phyloP scores from a whole-genome alignment of 1,139 yeast genomes.

The Torulaspora pretoriensis region DNA sequence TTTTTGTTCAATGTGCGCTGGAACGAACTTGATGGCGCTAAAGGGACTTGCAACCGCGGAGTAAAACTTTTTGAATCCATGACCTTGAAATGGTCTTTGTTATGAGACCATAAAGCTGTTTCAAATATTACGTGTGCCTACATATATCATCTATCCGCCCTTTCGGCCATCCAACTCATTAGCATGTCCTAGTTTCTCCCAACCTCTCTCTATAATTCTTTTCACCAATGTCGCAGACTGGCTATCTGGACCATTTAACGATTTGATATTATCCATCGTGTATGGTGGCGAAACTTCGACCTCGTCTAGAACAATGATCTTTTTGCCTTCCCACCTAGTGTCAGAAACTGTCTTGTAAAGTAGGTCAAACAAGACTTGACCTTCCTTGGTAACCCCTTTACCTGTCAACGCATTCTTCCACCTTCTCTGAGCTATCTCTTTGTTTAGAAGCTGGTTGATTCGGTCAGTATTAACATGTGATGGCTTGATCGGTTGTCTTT shows the following conservation, averaged over 20 bases:
- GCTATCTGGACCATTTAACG: constrained; percentile 35
- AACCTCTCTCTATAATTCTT: constrained; percentile 52
- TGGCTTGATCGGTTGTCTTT: constrained; percentile 32
- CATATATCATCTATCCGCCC: constrained; percentile 48
- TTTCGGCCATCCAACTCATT: constrained; percentile 39
- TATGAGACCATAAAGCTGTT: constrained; percentile 1
- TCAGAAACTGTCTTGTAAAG: constrained; percentile 49
- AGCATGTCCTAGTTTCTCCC: constrained; percentile 46
- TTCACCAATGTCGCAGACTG: constrained; percentile 47
- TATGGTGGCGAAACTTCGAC: constrained; percentile 51
- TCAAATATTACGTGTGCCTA: not conserved
- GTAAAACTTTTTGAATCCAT: constrained; percentile 48
- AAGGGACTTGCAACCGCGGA: constrained; percentile 58
- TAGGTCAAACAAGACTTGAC: constrained; percentile 47
- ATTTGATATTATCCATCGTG: constrained; percentile 36
- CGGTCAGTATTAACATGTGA: constrained; percentile 26
- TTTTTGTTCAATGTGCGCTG: constrained; percentile 39
- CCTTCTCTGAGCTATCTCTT: constrained; percentile 21
- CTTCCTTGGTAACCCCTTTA: constrained; percentile 44
- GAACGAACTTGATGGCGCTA: constrained; percentile 67
- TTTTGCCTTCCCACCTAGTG: constrained; percentile 45
- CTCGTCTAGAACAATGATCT: constrained; percentile 51
- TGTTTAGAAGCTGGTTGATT: constrained; percentile 24
- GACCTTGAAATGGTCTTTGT: constrained; percentile 29
- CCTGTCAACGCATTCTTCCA: constrained; percentile 33